These are phyloP conservation scores for Phaeosphaeriaceae sp. DNA, from an alignment of 2,329 filamentous ascomycete genomes.

Conservation along the genomic window DNA sequence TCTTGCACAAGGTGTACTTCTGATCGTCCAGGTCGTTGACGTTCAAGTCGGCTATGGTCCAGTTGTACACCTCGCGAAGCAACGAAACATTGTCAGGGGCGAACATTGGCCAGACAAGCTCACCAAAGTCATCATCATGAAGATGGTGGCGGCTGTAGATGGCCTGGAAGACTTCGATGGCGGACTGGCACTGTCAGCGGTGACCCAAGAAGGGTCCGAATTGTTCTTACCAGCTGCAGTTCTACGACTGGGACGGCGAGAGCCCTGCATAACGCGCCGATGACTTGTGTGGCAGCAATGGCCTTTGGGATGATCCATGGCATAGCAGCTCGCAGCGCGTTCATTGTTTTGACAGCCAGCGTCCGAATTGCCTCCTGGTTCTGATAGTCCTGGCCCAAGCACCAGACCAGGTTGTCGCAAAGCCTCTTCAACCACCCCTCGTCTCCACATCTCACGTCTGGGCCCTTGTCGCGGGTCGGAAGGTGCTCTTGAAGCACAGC, in stretches of 20 bases:
- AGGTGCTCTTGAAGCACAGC: constrained; percentile 77
- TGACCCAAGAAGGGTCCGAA: neutral
- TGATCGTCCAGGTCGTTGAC: constrained; percentile 86
- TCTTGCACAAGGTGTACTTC: constrained; percentile 91
- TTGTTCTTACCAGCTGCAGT: constrained; percentile 40
- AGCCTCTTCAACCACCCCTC: constrained; percentile 89
- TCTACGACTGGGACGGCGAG: constrained; percentile 46
- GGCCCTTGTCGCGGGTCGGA: constrained; percentile 72
- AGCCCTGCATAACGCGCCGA: constrained; percentile 49
- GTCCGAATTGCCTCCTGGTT: constrained; percentile 71
- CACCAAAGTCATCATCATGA: constrained; percentile 77
- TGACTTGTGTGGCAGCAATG: constrained; percentile 63
- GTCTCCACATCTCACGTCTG: constrained; percentile 75
- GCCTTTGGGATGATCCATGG: constrained; percentile 88
- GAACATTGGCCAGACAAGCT: constrained; percentile 82
- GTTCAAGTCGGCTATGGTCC: constrained; percentile 79
- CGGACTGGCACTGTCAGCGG: constrained; percentile 48
- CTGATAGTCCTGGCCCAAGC: constrained; percentile 70
- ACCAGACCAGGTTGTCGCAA: constrained; percentile 75
- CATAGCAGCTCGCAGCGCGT: constrained; percentile 79
- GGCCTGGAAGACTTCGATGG: constrained; percentile 82
- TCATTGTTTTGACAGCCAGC: constrained; percentile 78
- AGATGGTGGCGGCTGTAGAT: constrained; percentile 78
- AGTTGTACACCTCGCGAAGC: constrained; percentile 76
- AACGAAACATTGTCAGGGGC: constrained; percentile 73